Evolutionary conservation across 768 basidiomycete species (phyloP).

Genomic region (Chalciporus sphaerocephalus): DNA sequence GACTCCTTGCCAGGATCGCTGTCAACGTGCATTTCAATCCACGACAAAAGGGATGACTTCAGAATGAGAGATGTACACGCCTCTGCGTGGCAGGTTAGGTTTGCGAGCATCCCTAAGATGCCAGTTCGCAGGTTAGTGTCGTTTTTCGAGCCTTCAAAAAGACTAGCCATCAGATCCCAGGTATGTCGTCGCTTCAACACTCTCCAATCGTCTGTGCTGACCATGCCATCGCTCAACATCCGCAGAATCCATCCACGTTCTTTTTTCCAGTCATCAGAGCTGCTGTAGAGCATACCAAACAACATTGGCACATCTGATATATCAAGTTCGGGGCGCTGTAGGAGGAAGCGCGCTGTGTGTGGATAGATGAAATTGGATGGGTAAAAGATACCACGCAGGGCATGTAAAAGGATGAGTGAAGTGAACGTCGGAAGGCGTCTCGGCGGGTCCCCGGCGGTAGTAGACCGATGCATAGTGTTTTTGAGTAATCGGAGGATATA

Average conservation of each 20-base stretch:
- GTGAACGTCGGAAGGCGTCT: conserved; percentile 70
- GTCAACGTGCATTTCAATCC: conserved; percentile 74
- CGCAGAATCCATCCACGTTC: conserved; percentile 87
- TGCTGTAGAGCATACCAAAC: conserved; percentile 82
- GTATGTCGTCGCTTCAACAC: conserved; percentile 77
- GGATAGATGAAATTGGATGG: conserved; percentile 90
- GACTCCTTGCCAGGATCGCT: conserved; percentile 32
- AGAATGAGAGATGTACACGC: conserved; percentile 69
- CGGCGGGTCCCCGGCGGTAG: conserved; percentile 47
- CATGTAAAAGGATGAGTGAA: conserved; percentile 79
- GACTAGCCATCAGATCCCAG: conserved; percentile 81
- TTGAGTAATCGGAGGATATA: conserved; percentile 54
- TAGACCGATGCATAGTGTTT: conserved; percentile 10
- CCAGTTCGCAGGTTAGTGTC: conserved; percentile 51
- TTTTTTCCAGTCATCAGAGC: conserved; percentile 74
- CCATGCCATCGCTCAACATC: conserved; percentile 79
- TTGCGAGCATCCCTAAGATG: conserved; percentile 75
- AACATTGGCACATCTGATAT: conserved; percentile 84
- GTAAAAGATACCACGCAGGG: conserved; percentile 76
- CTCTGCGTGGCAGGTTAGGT: conserved; percentile 63
- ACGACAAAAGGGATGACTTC: conserved; percentile 67
- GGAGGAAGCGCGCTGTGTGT: conserved; percentile 76
- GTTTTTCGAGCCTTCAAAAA: conserved; percentile 63
- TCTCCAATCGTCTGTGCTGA: conserved; percentile 72
- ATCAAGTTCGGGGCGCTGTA: conserved; percentile 85